Conservation (phyloP, 2,329 filamentous ascomycete genomes). For the Neofusicoccum kwambonambiense region DNA sequence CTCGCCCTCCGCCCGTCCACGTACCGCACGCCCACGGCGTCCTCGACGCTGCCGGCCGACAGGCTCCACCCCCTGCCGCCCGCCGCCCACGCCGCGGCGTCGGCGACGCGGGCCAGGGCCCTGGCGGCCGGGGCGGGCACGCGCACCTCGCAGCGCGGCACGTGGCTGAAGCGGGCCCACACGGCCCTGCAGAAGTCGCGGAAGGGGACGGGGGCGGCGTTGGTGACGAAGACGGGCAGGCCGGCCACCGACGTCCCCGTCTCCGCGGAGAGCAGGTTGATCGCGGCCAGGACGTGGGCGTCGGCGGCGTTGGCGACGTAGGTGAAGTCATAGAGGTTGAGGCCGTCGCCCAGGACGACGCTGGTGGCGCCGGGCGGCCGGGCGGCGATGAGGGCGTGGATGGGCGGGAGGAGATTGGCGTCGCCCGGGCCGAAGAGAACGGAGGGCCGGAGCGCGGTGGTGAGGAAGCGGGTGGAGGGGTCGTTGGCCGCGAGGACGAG, state of each 20-base stretch:
- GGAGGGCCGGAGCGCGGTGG: slow-evolving; percentile 60
- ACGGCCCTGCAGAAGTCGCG: slow-evolving; percentile 83
- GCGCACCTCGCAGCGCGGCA: slow-evolving; percentile 48
- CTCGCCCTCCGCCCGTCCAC: slow-evolving; percentile 53
- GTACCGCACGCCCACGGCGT: slow-evolving; percentile 55
- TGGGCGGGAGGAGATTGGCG: slow-evolving; percentile 68
- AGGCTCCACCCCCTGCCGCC: slow-evolving; percentile 37
- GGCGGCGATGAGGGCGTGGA: slow-evolving; percentile 57
- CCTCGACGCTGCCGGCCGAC: slow-evolving; percentile 52
- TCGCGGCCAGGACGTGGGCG: slow-evolving; percentile 78
- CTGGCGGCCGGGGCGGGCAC: slow-evolving; percentile 52
- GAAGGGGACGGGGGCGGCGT: slow-evolving; percentile 84
- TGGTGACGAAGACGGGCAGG: slow-evolving; percentile 86
- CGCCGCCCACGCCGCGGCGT: slow-evolving; percentile 47
- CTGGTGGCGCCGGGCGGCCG: slow-evolving; percentile 31
- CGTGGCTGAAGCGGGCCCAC: slow-evolving; percentile 63
- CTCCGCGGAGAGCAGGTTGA: slow-evolving; percentile 58
- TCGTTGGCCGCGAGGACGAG: slow-evolving; percentile 74
- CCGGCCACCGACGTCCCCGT: slow-evolving; percentile 33
- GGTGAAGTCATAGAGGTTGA: slow-evolving; percentile 69
- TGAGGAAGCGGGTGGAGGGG: slow-evolving; percentile 54
- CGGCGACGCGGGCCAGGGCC: slow-evolving; percentile 46
- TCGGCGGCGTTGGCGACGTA: slow-evolving; percentile 70
- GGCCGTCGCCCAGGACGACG: slow-evolving; percentile 76
- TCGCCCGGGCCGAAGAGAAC: slow-evolving; percentile 93